A percentile compares a stretch with the other conserved stretches of the same genome.
Evolutionary conservation across 1,139 yeast genomes (phyloP).

Genomic region (Saccharomycopsis hybrid): DNA sequence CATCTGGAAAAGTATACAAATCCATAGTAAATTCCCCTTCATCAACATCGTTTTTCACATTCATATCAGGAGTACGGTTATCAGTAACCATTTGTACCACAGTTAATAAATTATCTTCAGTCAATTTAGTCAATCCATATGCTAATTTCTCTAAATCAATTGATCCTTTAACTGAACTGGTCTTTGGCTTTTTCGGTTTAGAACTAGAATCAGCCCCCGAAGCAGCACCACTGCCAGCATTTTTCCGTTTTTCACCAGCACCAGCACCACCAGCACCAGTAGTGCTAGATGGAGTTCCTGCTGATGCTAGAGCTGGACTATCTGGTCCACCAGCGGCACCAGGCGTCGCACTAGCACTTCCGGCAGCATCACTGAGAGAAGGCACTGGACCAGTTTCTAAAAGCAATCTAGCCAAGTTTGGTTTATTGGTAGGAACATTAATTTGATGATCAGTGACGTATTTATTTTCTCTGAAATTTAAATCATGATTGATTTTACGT

Average conservation of each 20-base stretch:
- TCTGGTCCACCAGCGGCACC: not conserved
- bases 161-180: slow-evolving; percentile 49
- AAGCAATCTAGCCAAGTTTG: slow-evolving; percentile 63
- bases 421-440: slow-evolving; percentile 70
- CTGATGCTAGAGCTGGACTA: not conserved
- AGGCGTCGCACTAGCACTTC: slow-evolving; percentile 22
- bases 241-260: slow-evolving; percentile 37
- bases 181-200: slow-evolving; percentile 64
- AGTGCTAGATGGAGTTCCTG: not conserved
- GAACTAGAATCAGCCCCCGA: slow-evolving; percentile 30
- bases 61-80: slow-evolving; percentile 92
- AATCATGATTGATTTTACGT: slow-evolving; percentile 77
- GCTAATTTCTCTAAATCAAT: slow-evolving; percentile 89
- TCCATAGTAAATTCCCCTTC: slow-evolving; percentile 98
- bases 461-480: slow-evolving; percentile 73
- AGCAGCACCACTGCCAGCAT: slow-evolving; percentile 23
- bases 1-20: slow-evolving; percentile 87
- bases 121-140: slow-evolving; percentile 78
- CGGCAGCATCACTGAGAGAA: slow-evolving; percentile 28
- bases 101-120: slow-evolving; percentile 87
- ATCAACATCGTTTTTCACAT: slow-evolving; percentile 90
- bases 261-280: not conserved
- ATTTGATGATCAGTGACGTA: slow-evolving; percentile 75
- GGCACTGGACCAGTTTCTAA: slow-evolving; percentile 82
- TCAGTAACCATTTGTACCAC: slow-evolving; percentile 98